Evolutionary conservation across 306 rosid genomes (phyloP), one percentile per base, ranked within the genome.

Genomic region (Quercus agrifolia): DNA sequence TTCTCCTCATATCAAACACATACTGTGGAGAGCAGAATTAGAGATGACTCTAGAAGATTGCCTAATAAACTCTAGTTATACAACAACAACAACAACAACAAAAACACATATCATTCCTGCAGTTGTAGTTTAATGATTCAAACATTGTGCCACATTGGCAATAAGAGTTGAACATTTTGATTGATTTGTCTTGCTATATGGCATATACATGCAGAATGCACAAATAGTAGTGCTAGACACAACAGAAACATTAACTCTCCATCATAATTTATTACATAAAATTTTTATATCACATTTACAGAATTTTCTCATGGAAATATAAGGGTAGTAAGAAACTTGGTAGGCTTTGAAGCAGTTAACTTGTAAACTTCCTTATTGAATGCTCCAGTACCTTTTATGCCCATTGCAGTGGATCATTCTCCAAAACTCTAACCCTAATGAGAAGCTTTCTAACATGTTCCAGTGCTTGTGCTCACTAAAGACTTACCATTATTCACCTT

Each of bases 281-380:
- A 56, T 56, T 56, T 56, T 55, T 38, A 54, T 6, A 21, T 13
- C 21, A 6, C 56, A 66, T 19, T 8, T 69, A 15, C 49, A 61
- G 30, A 73, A 66, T 61, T 8, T 51, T 44, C 38, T 28, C 8
- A 14, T 69, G 12, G 18, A 59, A 70, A 19, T 38, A 44, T 56
- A 33, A 79, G 70, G 77, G 54, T 19, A 70, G 84, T 44, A 71
- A 80, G 81, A 78, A 94, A 97, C 98, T 94, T 92, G 55, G 98
- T 94, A 56, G 97, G 98, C 76, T 97, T 97, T 67, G 97, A 94
- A 17, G 98, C 98, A 73, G 92, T 94, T 82, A 97, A 97, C 86
- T 94, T 94, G 82, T 91, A 94, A 79, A 94, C 97, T 76, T 90
- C 95, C 91, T 94, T 81, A 92, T 92, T 23, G 98, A 94, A 83